These are phyloP conservation scores for Digitaria exilis DNA, from an alignment of 202 grass and related monocot genomes.

Conservation along the genomic window DNA sequence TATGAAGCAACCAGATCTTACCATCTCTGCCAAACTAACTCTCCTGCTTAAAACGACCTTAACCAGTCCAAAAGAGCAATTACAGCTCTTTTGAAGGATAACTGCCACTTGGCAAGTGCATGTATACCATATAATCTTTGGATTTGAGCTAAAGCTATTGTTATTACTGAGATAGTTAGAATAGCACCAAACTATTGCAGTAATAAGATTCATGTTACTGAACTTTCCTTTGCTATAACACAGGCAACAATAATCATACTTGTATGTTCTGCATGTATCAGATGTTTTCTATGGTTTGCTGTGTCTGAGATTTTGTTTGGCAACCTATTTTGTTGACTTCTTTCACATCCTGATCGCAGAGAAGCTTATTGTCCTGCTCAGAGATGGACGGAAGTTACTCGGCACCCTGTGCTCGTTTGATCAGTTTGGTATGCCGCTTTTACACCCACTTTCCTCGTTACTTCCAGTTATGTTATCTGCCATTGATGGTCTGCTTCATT, in stretches of 20 bases:
- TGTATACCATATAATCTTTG: background rate
- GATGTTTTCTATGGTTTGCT: background rate
- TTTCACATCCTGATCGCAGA: slow-evolving; percentile 48
- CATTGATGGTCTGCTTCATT: background rate
- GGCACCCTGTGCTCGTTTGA: slow-evolving; percentile 97
- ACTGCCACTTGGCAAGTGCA: background rate
- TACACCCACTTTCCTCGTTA: background rate
- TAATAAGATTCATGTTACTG: background rate
- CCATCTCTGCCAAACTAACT: background rate
- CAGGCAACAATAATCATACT: background rate
- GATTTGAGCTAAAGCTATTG: background rate
- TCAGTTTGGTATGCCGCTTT: slow-evolving; percentile 76
- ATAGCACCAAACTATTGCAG: slow-evolving; percentile 3
- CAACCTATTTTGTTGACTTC: background rate
- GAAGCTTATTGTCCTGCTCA: slow-evolving; percentile 93
- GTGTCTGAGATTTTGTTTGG: slow-evolving; percentile 2
- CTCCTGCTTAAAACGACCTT: background rate
- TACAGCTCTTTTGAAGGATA: background rate
- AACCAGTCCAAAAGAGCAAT: background rate
- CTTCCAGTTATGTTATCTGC: slow-evolving; percentile 8
- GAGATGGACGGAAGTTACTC: slow-evolving; percentile 93
- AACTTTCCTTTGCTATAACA: background rate
- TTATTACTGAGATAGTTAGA: slow-evolving; percentile 4
- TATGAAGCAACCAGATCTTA: background rate
- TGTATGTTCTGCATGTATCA: background rate